These are phyloP conservation scores for Paraconiothyrium brasiliense DNA, from an alignment of 2,329 filamentous ascomycete species.

Conservation along the genomic window DNA sequence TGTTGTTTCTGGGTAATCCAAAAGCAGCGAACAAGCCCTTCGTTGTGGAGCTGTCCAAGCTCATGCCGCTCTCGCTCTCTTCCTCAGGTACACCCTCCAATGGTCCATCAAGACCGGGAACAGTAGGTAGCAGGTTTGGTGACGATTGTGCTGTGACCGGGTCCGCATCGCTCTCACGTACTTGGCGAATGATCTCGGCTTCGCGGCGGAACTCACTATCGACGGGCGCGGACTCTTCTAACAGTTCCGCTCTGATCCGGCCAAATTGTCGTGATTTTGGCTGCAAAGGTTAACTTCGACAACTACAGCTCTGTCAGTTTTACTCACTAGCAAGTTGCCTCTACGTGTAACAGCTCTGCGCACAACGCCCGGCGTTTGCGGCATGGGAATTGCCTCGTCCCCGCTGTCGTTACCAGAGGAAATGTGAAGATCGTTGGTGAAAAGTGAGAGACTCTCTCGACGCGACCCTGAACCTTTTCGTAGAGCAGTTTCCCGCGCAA, in stretches of 20 bases:
- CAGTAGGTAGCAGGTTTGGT: constrained; percentile 69
- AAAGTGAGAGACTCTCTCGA: constrained; percentile 88
- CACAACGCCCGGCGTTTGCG: constrained; percentile 75
- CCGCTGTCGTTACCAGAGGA: constrained; percentile 81
- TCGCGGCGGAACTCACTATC: constrained; percentile 91
- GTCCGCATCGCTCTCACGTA: constrained; percentile 85
- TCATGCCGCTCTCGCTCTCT: constrained; percentile 65
- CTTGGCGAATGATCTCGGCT: constrained; percentile 94
- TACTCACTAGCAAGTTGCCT: constrained; percentile 83
- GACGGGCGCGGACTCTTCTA: constrained; percentile 86
- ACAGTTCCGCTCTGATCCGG: constrained; percentile 85
- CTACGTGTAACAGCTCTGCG: constrained; percentile 83
- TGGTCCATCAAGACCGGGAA: constrained; percentile 64
- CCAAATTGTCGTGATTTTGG: constrained; percentile 97
- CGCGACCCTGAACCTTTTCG: constrained; percentile 67
- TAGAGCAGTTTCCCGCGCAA: constrained; percentile 60
- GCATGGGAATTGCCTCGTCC: constrained; percentile 65
- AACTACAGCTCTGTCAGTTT: background rate
- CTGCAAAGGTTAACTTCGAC: constrained; percentile 56
- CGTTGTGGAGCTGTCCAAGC: constrained; percentile 51
- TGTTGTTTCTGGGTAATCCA: constrained; percentile 76
- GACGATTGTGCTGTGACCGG: constrained; percentile 72
- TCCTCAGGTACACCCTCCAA: constrained; percentile 77
- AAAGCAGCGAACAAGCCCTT: constrained; percentile 71
- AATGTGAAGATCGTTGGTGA: constrained; percentile 87